phyloP scores from a whole-genome alignment of 345 rosid genomes.

The Melaleuca quinquenervia region DNA sequence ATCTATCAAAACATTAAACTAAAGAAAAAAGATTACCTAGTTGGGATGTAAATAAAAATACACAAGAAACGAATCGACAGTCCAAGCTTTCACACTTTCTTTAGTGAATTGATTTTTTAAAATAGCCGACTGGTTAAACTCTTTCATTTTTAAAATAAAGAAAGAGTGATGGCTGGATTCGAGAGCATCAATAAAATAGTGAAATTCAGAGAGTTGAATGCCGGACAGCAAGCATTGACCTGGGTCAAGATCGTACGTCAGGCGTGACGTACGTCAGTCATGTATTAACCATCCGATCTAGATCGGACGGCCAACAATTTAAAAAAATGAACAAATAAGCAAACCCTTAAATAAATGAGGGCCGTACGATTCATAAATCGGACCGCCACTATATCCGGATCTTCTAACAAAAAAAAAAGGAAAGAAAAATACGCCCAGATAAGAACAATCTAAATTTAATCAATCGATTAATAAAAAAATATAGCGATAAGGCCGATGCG shows the following conservation, averaged over 20 bases:
- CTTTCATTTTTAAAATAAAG: not conserved
- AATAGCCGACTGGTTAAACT: too few species aligned
- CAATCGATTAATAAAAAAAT: not conserved
- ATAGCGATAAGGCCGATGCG: not conserved
- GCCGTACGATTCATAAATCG: too few species aligned
- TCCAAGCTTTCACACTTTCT: not conserved
- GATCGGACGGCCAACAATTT: too few species aligned
- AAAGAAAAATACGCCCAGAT: not conserved
- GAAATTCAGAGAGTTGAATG: not conserved
- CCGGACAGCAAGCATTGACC: not conserved
- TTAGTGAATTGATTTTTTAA: not conserved
- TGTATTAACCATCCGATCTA: too few species aligned
- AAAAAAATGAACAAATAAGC: too few species aligned
- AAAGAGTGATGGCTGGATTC: not conserved
- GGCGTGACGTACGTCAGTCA: too few species aligned
- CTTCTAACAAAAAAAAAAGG: too few species aligned
- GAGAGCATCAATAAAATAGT: not conserved
- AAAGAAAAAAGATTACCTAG: not conserved
- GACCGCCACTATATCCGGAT: too few species aligned
- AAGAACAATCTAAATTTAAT: not conserved
- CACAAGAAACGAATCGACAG: not conserved
- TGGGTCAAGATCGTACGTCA: too few species aligned
- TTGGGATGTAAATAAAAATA: not conserved
- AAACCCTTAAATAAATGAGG: too few species aligned
- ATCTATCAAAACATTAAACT: not conserved